Percentiles rank a stretch among this genome's conserved stretches.
phyloP scores from a whole-genome alignment of 352 stramenopile species.

The Plasmopara muralis region DNA sequence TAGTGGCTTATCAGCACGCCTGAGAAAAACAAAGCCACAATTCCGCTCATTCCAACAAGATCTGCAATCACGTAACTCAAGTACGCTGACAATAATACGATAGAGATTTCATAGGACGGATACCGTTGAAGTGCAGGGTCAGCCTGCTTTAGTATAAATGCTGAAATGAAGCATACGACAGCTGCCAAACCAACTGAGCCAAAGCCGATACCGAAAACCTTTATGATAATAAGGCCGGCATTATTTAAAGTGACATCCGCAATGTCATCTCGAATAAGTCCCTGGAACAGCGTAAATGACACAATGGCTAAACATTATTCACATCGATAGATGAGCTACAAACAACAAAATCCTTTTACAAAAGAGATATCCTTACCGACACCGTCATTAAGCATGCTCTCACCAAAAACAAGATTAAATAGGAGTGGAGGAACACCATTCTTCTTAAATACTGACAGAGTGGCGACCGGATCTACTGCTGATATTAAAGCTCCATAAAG shows the following conservation, averaged over 20 bases:
- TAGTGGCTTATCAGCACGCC: slow-evolving; percentile 87
- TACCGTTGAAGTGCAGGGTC: slow-evolving; percentile 67
- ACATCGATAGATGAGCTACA: neutral
- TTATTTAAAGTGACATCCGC: slow-evolving; percentile 67
- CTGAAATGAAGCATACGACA: slow-evolving; percentile 66
- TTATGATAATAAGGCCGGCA: slow-evolving; percentile 66
- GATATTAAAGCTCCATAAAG: slow-evolving; percentile 91
- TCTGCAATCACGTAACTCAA: slow-evolving; percentile 78
- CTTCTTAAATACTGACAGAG: slow-evolving; percentile 91
- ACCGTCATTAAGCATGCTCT: slow-evolving; percentile 93
- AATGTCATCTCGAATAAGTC: slow-evolving; percentile 66
- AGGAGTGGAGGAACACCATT: slow-evolving; percentile 78
- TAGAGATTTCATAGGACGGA: slow-evolving; percentile 84
- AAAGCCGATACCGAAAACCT: slow-evolving; percentile 80
- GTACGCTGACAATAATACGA: slow-evolving; percentile 75
- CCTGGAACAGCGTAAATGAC: slow-evolving; percentile 75
- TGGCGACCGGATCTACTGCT: slow-evolving; percentile 91
- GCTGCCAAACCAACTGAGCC: slow-evolving; percentile 69
- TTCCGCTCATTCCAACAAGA: slow-evolving; percentile 78
- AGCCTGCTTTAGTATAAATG: slow-evolving; percentile 75
- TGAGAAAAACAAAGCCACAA: slow-evolving; percentile 93
- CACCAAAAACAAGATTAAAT: slow-evolving; percentile 95
- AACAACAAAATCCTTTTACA: slow-evolving; percentile 5
- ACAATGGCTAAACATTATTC: slow-evolving; percentile 55
- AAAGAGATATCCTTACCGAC: slow-evolving; percentile 46